Percentiles rank a stretch among this genome's conserved stretches.
Conservation (phyloP, 2,329 filamentous ascomycete genomes). For the Phyllosticta paracitricarpa region DNA sequence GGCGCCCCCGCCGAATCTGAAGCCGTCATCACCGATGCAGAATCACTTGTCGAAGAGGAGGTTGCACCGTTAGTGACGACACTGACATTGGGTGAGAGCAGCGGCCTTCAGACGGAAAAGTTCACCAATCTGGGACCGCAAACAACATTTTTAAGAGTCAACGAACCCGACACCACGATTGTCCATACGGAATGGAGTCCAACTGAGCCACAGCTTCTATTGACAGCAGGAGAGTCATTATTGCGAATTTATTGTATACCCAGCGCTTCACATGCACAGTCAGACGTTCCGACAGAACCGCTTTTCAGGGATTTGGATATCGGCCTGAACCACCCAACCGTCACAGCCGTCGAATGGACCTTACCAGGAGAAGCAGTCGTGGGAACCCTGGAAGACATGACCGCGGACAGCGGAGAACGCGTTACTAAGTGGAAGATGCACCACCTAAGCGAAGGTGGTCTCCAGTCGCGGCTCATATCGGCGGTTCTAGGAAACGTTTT, state of each 20-base stretch:
- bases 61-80: constrained; percentile 25
- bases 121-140: constrained; percentile 21
- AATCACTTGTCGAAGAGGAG: constrained; percentile 28
- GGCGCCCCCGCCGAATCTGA: constrained; percentile 27
- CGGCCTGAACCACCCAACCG: constrained; percentile 19
- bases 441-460: constrained; percentile 19
- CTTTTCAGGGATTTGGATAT: constrained; percentile 14
- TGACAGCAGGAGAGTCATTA: constrained; percentile 25
- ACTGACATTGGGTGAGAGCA: constrained; percentile 28
- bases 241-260: constrained; percentile 24
- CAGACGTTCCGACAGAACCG: constrained; percentile 2
- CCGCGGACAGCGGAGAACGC: constrained; percentile 27
- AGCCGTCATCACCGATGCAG: constrained; percentile 25
- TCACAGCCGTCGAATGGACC: constrained; percentile 29
- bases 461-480: constrained; percentile 23
- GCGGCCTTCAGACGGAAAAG: constrained; percentile 27
- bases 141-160: constrained; percentile 20
- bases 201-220: constrained; percentile 21
- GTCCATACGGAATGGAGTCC: constrained; percentile 28
- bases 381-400: constrained; percentile 24
- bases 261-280: constrained; percentile 11
- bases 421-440: constrained; percentile 29
- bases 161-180: constrained; percentile 17
- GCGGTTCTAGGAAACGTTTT: constrained; percentile 28
- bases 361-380: constrained; percentile 23